These are phyloP conservation scores for Pseudozyma sp. DNA, from an alignment of 1,284 basidiomycete species.

Conservation along the genomic window DNA sequence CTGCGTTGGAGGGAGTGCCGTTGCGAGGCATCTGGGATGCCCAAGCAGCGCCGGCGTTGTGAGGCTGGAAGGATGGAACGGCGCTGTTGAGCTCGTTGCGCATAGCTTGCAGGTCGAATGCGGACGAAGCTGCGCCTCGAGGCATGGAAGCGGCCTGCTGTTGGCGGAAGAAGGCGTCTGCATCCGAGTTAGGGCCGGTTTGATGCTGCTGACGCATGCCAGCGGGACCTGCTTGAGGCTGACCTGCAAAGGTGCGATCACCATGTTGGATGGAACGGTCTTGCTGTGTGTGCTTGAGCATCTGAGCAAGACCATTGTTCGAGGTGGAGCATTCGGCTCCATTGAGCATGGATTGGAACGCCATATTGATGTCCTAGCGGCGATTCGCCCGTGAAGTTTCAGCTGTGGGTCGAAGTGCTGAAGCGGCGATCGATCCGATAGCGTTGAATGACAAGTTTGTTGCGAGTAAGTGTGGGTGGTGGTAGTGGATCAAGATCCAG, in stretches of 20 bases:
- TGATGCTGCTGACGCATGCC: slow-evolving; percentile 50
- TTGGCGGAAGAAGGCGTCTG: slow-evolving; percentile 63
- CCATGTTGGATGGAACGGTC: slow-evolving; percentile 83
- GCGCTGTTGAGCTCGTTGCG: slow-evolving; percentile 44
- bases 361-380: slow-evolving; percentile 50
- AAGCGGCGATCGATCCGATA: too few relatives aligned
- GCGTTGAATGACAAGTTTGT: too few relatives aligned
- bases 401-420: too few relatives aligned
- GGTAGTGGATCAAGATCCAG: too few relatives aligned
- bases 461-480: too few relatives aligned
- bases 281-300: slow-evolving; percentile 89
- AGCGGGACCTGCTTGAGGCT: slow-evolving; percentile 33
- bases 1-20: slow-evolving; percentile 25
- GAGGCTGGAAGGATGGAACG: slow-evolving; percentile 27
- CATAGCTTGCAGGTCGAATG: slow-evolving; percentile 62
- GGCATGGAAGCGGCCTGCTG: slow-evolving; percentile 40
- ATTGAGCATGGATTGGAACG: slow-evolving; percentile 77
- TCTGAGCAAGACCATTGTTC: slow-evolving; percentile 87
- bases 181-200: slow-evolving; percentile 43
- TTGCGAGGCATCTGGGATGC: slow-evolving; percentile 58
- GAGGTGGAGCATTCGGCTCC: slow-evolving; percentile 89
- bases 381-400: too few relatives aligned
- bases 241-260: slow-evolving; percentile 51
- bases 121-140: slow-evolving; percentile 28
- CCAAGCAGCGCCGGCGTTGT: slow-evolving; percentile 45